Conservation (phyloP, 129 eudicot species). For the Lactuca saligna region DNA sequence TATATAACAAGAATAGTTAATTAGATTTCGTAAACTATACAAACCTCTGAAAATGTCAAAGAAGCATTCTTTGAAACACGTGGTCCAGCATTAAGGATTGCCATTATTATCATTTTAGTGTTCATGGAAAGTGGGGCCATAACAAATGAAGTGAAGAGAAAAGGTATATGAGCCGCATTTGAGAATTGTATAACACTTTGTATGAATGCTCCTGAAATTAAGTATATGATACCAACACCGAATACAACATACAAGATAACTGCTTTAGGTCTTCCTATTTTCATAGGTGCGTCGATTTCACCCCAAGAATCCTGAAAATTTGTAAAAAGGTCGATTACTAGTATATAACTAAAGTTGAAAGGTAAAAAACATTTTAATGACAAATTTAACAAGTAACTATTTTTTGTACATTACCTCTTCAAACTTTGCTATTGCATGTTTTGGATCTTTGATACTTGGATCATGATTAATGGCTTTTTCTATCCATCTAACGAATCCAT, state of each 20-base stretch:
- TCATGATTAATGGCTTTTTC: conserved; percentile 1
- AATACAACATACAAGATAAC: conserved; percentile 5
- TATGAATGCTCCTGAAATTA: conserved; percentile 40
- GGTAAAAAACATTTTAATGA: not conserved
- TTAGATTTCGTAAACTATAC: not conserved
- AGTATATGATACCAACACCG: not conserved
- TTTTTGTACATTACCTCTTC: not conserved
- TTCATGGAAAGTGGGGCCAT: conserved; percentile 45
- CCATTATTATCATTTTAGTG: conserved; percentile 22
- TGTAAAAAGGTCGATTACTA: not conserved
- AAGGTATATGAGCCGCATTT: conserved; percentile 42
- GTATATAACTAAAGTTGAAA: not conserved
- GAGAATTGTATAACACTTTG: conserved; percentile 36
- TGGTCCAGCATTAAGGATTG: conserved; percentile 27
- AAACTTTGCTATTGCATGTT: conserved; percentile 3
- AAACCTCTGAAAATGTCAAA: conserved; percentile 47
- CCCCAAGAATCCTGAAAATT: conserved; percentile 7
- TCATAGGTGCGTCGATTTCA: conserved; percentile 1
- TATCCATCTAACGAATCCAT: conserved; percentile 24
- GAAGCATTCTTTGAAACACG: conserved; percentile 35
- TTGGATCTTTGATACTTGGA: conserved; percentile 16
- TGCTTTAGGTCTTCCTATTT: conserved; percentile 3
- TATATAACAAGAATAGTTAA: not conserved
- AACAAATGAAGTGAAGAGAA: conserved; percentile 46
- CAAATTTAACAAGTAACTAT: not conserved